Base-by-base conservation (phyloP, 805 yeast genomes). In the Starmera amethionina region DNA sequence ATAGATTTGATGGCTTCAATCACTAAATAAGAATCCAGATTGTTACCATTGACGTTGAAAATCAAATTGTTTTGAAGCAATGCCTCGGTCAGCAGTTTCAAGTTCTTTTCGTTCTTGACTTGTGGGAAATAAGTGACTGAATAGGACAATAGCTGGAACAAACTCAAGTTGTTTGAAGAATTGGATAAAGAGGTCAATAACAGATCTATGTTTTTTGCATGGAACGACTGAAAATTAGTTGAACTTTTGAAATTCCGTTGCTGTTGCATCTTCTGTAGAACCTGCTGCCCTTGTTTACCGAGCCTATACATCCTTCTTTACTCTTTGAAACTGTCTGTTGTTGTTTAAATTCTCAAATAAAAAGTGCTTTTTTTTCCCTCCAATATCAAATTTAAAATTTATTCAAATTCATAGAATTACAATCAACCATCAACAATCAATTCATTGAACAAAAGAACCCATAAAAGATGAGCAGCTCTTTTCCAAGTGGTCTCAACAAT, bases 1-100 rank as follows among this genome's bases (percentile, higher is more conserved):
- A 67, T 56, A 13, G 70, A 55, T 50, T 70, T 70, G 43, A 69
- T 61, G 6, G 67, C 75, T 46, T 72, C 77, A n/a, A 71, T 57
- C 4, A 71, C 63, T 30, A 60, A 43, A 46, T 68, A 70, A 30
- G 58, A 54, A 6, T 56, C 60, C 25, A 48, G 33, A 14, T 29
- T 33, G 12, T 46, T 34, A 12, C 5, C 6, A n/a, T 36, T 36
- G 29, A 36, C 6, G n/a, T 36, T 36, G 29, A 36, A 36, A 58
- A 1, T 52, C 8, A 8, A 9, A 3, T n/a, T 29, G 13, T 58
- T 64, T 41, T 60, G 59, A 40, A 71, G 52, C 38, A 71, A 60
- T 32, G 68, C 63, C 19, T 66, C 53, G n/a, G 65, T 42, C 5
- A 72, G 48, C 2, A 67, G 38, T 32, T 58, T 51, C 36, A 71